Evolutionary conservation across 176 grass and related monocot genomes (phyloP).

Genomic region (Elaeis guineensis): DNA sequence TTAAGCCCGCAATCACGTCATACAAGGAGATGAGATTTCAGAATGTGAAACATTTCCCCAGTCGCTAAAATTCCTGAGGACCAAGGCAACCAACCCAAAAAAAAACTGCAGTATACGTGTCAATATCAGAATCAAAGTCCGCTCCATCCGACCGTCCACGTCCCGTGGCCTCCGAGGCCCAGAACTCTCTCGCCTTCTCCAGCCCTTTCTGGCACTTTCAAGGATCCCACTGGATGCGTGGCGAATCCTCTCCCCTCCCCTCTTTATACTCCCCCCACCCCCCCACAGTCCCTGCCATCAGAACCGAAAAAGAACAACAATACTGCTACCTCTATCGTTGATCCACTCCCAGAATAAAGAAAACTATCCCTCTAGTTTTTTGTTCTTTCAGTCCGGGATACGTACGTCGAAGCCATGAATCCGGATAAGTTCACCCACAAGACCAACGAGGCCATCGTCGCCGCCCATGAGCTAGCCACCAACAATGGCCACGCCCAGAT

Average conservation of each 20-base stretch:
- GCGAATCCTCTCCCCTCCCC: constrained; percentile 23
- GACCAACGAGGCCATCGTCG: constrained; percentile 79
- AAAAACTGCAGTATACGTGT: too few relatives aligned
- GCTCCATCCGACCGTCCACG: background rate
- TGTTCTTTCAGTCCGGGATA: background rate
- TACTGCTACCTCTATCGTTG: constrained; percentile 1
- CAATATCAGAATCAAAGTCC: too few relatives aligned
- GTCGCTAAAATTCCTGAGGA: too few relatives aligned
- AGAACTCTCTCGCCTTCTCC: constrained; percentile 36
- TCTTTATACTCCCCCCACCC: constrained; percentile 3
- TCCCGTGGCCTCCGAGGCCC: background rate
- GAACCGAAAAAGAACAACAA: background rate
- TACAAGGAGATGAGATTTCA: too few relatives aligned
- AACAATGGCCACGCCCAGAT: constrained; percentile 57
- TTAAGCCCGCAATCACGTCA: too few relatives aligned
- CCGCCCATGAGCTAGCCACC: constrained; percentile 64
- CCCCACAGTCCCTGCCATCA: background rate
- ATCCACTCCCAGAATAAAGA: background rate
- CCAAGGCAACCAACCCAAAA: too few relatives aligned
- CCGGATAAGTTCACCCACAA: constrained; percentile 98
- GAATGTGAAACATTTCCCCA: too few relatives aligned
- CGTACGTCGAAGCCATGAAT: constrained; percentile 43
- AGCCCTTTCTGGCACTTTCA: background rate
- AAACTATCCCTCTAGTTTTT: background rate
- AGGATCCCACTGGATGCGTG: constrained; percentile 9